These are phyloP conservation scores for Rhizopogon vulgaris DNA, from an alignment of 768 basidiomycete genomes.

Conservation along the genomic window DNA sequence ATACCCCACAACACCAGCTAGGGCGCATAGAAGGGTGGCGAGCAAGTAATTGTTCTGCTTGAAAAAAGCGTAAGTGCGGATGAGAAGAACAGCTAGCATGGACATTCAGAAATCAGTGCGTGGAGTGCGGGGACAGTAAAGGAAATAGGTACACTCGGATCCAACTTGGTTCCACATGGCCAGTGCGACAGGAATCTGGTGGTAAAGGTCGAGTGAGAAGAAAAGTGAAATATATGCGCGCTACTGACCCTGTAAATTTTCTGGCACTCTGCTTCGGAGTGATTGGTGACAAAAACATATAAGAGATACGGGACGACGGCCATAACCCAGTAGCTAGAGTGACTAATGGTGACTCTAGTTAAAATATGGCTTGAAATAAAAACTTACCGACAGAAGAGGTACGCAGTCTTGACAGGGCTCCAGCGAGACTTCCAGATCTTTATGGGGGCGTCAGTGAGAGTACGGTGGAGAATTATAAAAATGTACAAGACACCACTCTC, in stretches of 20 bases:
- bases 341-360: slow-evolving; percentile 2
- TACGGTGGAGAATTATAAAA: background rate
- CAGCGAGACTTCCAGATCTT: slow-evolving; percentile 80
- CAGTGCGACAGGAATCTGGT: slow-evolving; percentile 70
- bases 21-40: slow-evolving; percentile 53
- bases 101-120: slow-evolving; percentile 2
- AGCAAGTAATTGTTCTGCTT: slow-evolving; percentile 69
- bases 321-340: slow-evolving; percentile 73
- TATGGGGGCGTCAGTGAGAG: background rate
- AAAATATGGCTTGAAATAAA: slow-evolving; percentile 12
- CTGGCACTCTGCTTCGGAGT: slow-evolving; percentile 56
- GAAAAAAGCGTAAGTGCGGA: slow-evolving; percentile 83
- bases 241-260: slow-evolving; percentile 58
- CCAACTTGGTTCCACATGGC: slow-evolving; percentile 88
- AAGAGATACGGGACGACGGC: slow-evolving; percentile 72
- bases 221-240: background rate
- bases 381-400: slow-evolving; percentile 76
- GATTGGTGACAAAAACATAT: slow-evolving; percentile 70
- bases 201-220: background rate
- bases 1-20: slow-evolving; percentile 72
- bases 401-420: slow-evolving; percentile 80
- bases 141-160: slow-evolving; percentile 53
- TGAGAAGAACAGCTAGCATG: slow-evolving; percentile 62
- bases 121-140: background rate
- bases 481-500: slow-evolving; percentile 73